phyloP scores from a whole-genome alignment of 768 basidiomycete genomes.

The Suillus discolor region DNA sequence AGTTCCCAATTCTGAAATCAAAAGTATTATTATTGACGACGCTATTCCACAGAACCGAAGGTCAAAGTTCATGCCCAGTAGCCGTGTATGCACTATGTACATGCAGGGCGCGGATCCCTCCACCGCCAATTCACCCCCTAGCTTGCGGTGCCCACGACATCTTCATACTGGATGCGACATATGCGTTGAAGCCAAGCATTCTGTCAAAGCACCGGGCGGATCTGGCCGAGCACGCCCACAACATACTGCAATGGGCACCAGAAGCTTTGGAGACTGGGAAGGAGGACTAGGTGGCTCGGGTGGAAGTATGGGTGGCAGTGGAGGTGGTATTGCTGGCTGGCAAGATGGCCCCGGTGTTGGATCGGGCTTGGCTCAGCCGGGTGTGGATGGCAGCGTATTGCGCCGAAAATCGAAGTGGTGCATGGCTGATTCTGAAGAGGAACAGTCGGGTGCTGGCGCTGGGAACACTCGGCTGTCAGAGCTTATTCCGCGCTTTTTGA shows the following conservation, averaged over 20 bases:
- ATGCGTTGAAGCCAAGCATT: constrained; percentile 64
- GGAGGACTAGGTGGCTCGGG: constrained; percentile 24
- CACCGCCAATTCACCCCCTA: constrained; percentile 62
- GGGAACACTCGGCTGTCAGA: constrained; percentile 68
- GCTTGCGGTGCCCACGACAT: constrained; percentile 72
- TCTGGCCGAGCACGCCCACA: constrained; percentile 22
- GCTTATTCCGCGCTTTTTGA: constrained; percentile 70
- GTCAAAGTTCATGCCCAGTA: constrained; percentile 27
- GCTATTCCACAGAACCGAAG: constrained; percentile 2
- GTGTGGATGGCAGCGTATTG: constrained; percentile 56
- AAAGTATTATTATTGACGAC: constrained; percentile 12
- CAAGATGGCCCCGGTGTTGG: constrained; percentile 76
- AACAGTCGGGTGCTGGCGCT: constrained; percentile 39
- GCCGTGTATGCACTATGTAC: constrained; percentile 55
- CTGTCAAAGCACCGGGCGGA: constrained; percentile 28
- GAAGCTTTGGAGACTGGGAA: constrained; percentile 25
- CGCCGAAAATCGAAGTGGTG: constrained; percentile 47
- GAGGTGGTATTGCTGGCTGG: constrained; percentile 68
- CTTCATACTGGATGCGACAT: constrained; percentile 75
- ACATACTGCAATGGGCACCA: background rate
- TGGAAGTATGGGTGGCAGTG: constrained; percentile 31
- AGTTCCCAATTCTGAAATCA: background rate
- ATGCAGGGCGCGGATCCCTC: constrained; percentile 61
- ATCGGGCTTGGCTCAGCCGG: constrained; percentile 63
- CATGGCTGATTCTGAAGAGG: constrained; percentile 22